These are phyloP conservation scores for Fragaria vesca DNA, from an alignment of 306 rosid species.

Conservation along the genomic window DNA sequence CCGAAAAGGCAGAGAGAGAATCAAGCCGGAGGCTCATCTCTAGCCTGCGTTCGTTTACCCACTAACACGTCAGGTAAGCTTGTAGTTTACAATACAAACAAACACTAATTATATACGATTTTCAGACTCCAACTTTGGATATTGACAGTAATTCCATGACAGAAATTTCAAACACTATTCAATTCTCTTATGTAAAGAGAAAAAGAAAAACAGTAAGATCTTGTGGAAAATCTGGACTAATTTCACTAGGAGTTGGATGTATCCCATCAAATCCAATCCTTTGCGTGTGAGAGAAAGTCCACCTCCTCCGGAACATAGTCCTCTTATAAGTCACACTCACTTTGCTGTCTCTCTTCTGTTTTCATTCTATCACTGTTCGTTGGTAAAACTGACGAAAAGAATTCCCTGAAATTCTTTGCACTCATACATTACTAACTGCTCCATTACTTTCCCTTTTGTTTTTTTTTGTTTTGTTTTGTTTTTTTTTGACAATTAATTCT, in stretches of 20 bases:
- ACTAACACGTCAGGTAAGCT: conserved; percentile 70
- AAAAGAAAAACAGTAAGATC: neutral
- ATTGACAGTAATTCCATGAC: neutral
- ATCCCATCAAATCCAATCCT: conserved; percentile 39
- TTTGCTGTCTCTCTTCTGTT: conserved; percentile 15
- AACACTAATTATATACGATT: neutral
- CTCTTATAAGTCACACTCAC: conserved; percentile 29
- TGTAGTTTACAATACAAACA: conserved; percentile 25
- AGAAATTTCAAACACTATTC: neutral
- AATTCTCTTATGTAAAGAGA: neutral
- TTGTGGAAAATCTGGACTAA: conserved; percentile 14
- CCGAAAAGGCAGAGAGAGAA: conserved; percentile 59
- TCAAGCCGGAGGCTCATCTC: conserved; percentile 35
- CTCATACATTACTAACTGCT: neutral
- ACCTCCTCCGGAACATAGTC: conserved; percentile 20
- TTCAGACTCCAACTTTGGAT: neutral
- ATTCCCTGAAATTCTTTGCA: conserved; percentile 26
- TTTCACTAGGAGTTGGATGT: neutral
- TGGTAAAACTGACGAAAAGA: conserved; percentile 59
- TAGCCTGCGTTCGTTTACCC: conserved; percentile 62
- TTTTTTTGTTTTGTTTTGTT: neutral
- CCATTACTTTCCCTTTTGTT: neutral
- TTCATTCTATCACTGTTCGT: conserved; percentile 39
- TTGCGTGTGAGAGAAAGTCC: conserved; percentile 42
- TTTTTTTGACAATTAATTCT: no score